phyloP scores from a whole-genome alignment of 2,329 filamentous ascomycete genomes.

The Beauveria australis region DNA sequence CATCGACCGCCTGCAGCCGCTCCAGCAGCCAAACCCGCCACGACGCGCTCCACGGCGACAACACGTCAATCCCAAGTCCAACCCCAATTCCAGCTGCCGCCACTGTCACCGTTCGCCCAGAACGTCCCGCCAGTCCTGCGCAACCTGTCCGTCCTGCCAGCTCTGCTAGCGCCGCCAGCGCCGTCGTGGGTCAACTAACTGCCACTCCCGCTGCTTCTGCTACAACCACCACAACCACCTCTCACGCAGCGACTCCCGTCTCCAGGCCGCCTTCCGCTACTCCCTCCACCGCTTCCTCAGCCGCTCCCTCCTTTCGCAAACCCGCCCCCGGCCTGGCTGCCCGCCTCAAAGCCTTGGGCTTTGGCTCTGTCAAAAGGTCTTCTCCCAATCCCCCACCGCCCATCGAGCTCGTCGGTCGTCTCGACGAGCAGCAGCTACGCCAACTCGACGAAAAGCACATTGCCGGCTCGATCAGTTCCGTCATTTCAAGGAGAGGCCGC shows the following conservation, averaged over 20 bases:
- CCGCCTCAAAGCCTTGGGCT: constrained; percentile 56
- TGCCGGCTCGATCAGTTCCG: constrained; percentile 40
- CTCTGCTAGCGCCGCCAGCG: not conserved
- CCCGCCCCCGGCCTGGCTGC: constrained; percentile 57
- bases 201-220: not conserved
- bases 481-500: constrained; percentile 57
- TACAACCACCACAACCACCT: not conserved
- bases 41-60: constrained; percentile 4
- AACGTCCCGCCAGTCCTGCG: no score
- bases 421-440: constrained; percentile 62
- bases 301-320: constrained; percentile 35
- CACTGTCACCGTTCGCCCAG: not conserved
- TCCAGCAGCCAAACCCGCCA: constrained; percentile 9
- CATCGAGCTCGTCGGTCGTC: constrained; percentile 52
- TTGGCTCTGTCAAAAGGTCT: constrained; percentile 38
- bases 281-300: constrained; percentile 16
- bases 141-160: no score
- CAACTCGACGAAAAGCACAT: constrained; percentile 61
- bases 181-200: not conserved
- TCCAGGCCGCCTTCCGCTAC: not conserved
- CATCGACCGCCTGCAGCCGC: constrained; percentile 9
- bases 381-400: constrained; percentile 18
- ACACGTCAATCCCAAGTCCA: constrained; percentile 1
- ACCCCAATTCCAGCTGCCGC: not conserved
- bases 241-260: not conserved